Base-by-base conservation (phyloP, 805 yeast species). In the Clavispora phyllophila region DNA sequence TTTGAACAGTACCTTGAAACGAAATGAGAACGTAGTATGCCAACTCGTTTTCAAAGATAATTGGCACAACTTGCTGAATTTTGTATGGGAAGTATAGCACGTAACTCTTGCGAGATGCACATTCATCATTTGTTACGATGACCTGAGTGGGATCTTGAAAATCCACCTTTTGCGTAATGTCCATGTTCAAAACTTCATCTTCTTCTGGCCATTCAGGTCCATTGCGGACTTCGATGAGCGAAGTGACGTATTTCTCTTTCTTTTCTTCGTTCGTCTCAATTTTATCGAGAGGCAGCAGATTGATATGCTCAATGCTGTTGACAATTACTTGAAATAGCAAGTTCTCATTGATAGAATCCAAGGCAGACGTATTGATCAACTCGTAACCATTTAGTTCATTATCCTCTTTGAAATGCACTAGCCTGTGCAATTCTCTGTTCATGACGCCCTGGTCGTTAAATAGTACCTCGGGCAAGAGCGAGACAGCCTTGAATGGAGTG, bases 1-100 rank as follows among this genome's bases (percentile, higher is more conserved):
- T 48, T 46, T 75, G 71, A 12, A 82, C 50, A 0, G 78, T 60
- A 0, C 89, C 89, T 24, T 73, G 66, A 37, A 81, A 81, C 0
- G 87, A 79, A 0, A 82, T 70, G 18, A 80, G 56, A 9, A 75
- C 74, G 68, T 82, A 75, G 51, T 66, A 79, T 13, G 55, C 51
- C 9, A 68, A 63, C 19, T 53, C 51, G 3, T 61, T 56, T 28
- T 58, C 61, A 20, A 72, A 41, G 5, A 64, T 45, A 5, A 70
- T 44, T 2, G 74, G 73, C 2, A 63, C 43, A n/a, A 71, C 74
- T 37, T 79, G 74, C 28, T 76, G 73, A 27, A 74, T 73, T 40
- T 68, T 70, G 35, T 63, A 76, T 3, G 81, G 69, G 32, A 70
- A 73, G 37, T 71, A 68, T 28, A 71, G 56, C 3, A 70, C 68